Conservation (phyloP, 352 stramenopile species). For the Pythium rishiriense region DNA sequence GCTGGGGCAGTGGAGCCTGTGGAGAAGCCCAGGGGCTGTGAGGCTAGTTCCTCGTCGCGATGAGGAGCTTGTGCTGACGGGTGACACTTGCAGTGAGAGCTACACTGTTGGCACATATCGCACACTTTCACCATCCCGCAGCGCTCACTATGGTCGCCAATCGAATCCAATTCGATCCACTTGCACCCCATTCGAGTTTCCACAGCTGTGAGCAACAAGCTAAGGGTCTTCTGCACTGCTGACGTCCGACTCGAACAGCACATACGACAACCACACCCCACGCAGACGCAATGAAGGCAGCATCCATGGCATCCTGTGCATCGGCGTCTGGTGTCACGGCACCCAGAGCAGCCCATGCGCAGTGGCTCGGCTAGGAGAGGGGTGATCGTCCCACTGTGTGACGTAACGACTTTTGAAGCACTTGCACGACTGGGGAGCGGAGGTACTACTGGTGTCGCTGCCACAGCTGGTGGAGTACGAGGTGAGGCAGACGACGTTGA, state of each 20-base stretch:
- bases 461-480: background rate
- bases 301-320: conserved; percentile 68
- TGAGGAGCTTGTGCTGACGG: conserved; percentile 17
- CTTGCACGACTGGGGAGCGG: background rate
- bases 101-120: conserved; percentile 26
- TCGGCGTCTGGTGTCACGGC: conserved; percentile 53
- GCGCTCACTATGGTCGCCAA: conserved; percentile 13
- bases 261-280: conserved; percentile 72
- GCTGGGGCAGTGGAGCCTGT: background rate
- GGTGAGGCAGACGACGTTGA: conserved; percentile 26
- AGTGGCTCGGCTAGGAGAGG: conserved; percentile 32
- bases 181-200: conserved; percentile 64
- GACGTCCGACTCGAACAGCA: conserved; percentile 59
- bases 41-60: background rate
- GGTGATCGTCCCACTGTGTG: background rate
- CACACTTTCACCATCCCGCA: conserved; percentile 31
- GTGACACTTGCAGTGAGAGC: conserved; percentile 25
- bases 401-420: background rate
- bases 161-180: conserved; percentile 38
- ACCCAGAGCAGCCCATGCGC: conserved; percentile 64
- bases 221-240: conserved; percentile 62
- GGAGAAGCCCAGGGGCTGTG: background rate
- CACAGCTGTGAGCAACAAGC: conserved; percentile 53
- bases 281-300: conserved; percentile 70
- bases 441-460: background rate